Conservation (phyloP, 164 flowering plant species). For the Akebia trifoliata region DNA sequence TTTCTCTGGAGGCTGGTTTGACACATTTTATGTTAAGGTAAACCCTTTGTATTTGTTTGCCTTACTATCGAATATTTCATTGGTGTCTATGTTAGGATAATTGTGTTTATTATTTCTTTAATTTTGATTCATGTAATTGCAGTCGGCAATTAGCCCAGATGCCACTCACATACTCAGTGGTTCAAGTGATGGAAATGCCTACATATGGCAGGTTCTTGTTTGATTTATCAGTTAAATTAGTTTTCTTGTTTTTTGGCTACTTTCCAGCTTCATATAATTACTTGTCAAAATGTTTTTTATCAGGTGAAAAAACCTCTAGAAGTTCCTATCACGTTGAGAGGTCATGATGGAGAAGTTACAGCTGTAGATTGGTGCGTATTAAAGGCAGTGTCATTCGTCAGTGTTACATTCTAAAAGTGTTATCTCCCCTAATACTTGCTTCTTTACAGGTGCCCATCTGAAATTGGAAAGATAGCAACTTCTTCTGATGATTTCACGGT, state of each 20-base stretch:
- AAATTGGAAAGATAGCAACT: slow-evolving; percentile 69
- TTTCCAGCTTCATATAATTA: too few relatives aligned
- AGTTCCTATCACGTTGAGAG: too few relatives aligned
- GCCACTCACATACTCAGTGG: too few relatives aligned
- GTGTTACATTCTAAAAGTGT: not conserved
- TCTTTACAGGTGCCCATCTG: slow-evolving; percentile 56
- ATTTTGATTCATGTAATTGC: too few relatives aligned
- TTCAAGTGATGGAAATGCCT: too few relatives aligned
- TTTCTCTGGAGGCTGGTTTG: slow-evolving; percentile 64
- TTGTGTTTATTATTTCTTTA: too few relatives aligned
- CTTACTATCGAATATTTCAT: too few relatives aligned
- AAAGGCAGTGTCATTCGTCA: not conserved
- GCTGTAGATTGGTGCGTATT: slow-evolving; percentile 65
- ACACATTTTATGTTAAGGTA: slow-evolving; percentile 71
- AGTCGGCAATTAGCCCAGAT: slow-evolving; percentile 88
- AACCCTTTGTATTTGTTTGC: too few relatives aligned
- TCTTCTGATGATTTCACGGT: slow-evolving; percentile 85
- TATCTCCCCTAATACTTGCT: not conserved
- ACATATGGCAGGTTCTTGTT: slow-evolving; percentile 75
- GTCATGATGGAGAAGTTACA: too few relatives aligned
- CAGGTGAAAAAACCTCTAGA: slow-evolving; percentile 79
- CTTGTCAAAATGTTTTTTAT: slow-evolving; percentile 1
- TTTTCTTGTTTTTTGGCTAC: not conserved
- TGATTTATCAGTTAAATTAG: not conserved
- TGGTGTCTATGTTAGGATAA: too few relatives aligned